Base-by-base conservation (phyloP, 116 monocot species). In the Posidonia oceanica region DNA sequence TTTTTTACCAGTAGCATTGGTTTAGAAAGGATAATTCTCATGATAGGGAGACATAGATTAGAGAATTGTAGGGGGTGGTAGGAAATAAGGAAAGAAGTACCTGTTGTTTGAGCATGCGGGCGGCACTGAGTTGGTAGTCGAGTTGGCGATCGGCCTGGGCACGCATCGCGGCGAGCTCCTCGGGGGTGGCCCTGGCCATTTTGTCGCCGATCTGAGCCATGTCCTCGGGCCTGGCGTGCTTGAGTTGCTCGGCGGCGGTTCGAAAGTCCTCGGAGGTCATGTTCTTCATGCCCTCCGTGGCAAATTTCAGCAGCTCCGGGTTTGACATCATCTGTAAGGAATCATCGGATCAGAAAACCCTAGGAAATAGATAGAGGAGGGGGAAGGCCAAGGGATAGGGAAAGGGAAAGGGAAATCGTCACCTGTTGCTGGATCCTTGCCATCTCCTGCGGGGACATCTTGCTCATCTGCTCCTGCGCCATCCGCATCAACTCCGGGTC, bases 391-490 rank as follows among this genome's bases (percentile, higher is more conserved):
- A 37, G 29, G 8, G 29, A 29, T 5, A 64, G 39, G 14, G 40
- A 10, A 65, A 65, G n/a, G 3, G 17, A 4, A 65, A 14, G n/a
- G 2, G 40, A 41, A 13, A 12, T 60, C 3, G 18, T 22, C 29
- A 96, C 98, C 92, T 98, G 89, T 56, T 98, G 92, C 68, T 92
- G 98, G 67, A 98, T 89, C 80, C 69, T 82, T 52, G 98, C 93
- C 56, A 98, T 63, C 67, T 98, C 92, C 16, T 82, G 77, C 4
- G 93, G 93, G 20, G 92, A 76, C 69, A 98, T 98, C 75, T 80
- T 79, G 61, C 81, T 83, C 84, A 98, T 85, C 84, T 92, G 93
- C 80, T 98, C 98, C 78, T 98, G 98, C 23, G 93, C 92, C 60
- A 98, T 69, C 85, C 82, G 74, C 78, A 98, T 82, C 82, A 98